Evolutionary conservation across 2,329 filamentous ascomycete genomes (phyloP), one percentile per base, ranked within the genome.

Genomic region (Pseudogymnoascus sp.): DNA sequence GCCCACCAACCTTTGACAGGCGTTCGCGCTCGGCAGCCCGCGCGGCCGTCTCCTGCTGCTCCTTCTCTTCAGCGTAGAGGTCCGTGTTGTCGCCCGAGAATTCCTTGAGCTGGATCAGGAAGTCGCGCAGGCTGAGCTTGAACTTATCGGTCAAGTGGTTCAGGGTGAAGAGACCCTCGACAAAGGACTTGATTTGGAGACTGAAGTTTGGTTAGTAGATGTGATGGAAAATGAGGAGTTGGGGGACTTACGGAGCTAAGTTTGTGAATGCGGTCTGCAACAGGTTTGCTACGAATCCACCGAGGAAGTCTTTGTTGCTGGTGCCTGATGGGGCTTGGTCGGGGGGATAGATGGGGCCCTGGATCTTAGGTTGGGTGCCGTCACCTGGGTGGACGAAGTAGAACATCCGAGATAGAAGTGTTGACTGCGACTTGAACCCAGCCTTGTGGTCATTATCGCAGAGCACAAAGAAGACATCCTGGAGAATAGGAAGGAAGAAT

Each of bases 361-460:
- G 88, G 63, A 99, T 92, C 82, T 96, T 97, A 62, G 92, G 88
- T 28, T 85, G 81, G 9, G 80, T 76, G 25, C 82, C 83, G 69
- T 88, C 85, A 33, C 84, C 83, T 1, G 85, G 85, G 68, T 92
- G 85, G n/a, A 97, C 87, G 62, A 97, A 92, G 81, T 92, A 95
- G 79, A 99, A 96, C 84, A 99, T 92, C 72, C 92, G 90, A 70
- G 94, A 92, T 65, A 99, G 79, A 58, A 99, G 81, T 84, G 94
- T 89, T 3, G 92, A 92, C 78, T 99, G 94, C 7, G 92, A 94
- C 82, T 99, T 99, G 82, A 99, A 99, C 0, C 94, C 94, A 65
- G 94, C 94, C 80, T 99, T 99, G 82, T 99, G 94, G 70, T 99
- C 94, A 64, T 89, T 93, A 72, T 99, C 94, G 0, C 94, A 97